Percentiles rank a stretch among this genome's conserved stretches.
Conservation (phyloP, 1,284 basidiomycete genomes). For the Megacollybia platyphylla region DNA sequence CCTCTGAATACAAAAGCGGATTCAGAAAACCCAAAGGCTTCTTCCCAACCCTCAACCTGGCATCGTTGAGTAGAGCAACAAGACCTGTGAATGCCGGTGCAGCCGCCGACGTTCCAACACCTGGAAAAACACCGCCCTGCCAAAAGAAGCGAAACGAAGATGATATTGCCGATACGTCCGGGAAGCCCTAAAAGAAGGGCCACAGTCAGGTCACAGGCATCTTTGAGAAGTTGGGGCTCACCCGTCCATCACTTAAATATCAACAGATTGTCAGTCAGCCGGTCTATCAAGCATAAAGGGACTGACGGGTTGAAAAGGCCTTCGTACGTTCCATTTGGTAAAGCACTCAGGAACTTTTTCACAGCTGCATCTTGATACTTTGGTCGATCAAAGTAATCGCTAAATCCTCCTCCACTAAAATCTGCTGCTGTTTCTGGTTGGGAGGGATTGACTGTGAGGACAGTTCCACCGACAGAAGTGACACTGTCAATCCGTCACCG, state of each 20-base stretch:
- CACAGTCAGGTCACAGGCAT: neutral
- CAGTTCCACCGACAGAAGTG: slow-evolving; percentile 37
- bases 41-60: neutral
- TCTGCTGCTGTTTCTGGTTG: slow-evolving; percentile 29
- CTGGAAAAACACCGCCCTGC: neutral
- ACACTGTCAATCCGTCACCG: slow-evolving; percentile 15
- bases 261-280: neutral
- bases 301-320: slow-evolving; percentile 48
- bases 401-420: slow-evolving; percentile 59
- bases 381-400: slow-evolving; percentile 39
- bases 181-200: neutral
- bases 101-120: slow-evolving; percentile 3
- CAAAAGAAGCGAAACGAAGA: neutral
- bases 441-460: slow-evolving; percentile 12
- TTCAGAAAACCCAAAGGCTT: slow-evolving; percentile 1
- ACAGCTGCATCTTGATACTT: slow-evolving; percentile 37
- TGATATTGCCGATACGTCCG: neutral
- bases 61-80: slow-evolving; percentile 2
- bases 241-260: neutral
- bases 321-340: slow-evolving; percentile 33
- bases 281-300: slow-evolving; percentile 1
- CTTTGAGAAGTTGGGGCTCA: neutral
- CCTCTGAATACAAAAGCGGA: neutral
- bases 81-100: slow-evolving; percentile 1
- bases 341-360: slow-evolving; percentile 24